Evolutionary conservation across 305 asterid genomes (phyloP).

Genomic region (Fraxinus dipetala): DNA sequence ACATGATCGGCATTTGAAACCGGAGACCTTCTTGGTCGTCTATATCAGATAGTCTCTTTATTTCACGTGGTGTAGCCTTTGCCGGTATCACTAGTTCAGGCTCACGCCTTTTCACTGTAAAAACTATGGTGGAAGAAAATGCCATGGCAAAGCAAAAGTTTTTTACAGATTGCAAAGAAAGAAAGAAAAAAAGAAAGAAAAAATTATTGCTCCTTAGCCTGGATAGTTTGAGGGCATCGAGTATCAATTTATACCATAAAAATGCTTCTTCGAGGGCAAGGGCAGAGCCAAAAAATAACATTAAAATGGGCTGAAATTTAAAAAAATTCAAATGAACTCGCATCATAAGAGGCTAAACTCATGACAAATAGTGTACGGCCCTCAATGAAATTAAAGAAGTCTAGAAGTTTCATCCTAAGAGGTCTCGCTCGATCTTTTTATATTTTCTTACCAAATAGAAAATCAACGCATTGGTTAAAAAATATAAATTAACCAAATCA

Average conservation of each 20-base stretch:
- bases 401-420: no score
- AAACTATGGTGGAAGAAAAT: not conserved
- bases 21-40: slow-evolving; percentile 12
- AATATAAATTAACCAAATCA: no score
- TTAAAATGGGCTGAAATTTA: no score
- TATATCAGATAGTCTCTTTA: slow-evolving; percentile 18
- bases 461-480: no score
- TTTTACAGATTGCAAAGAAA: not conserved
- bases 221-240: not conserved
- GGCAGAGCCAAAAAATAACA: no score
- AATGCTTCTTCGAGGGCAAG: not conserved
- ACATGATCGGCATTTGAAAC: slow-evolving; percentile 1
- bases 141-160: not conserved
- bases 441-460: no score
- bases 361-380: no score
- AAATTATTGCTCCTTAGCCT: not conserved
- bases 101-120: not conserved
- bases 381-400: no score
- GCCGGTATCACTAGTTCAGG: not conserved
- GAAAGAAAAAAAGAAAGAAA: not conserved
- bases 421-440: no score
- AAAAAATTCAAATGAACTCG: no score
- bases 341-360: no score
- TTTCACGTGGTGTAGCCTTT: slow-evolving; percentile 9
- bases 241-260: not conserved